Evolutionary conservation across 2,329 filamentous ascomycete genomes (phyloP).

Genomic region (Neofusicoccum parvum): DNA sequence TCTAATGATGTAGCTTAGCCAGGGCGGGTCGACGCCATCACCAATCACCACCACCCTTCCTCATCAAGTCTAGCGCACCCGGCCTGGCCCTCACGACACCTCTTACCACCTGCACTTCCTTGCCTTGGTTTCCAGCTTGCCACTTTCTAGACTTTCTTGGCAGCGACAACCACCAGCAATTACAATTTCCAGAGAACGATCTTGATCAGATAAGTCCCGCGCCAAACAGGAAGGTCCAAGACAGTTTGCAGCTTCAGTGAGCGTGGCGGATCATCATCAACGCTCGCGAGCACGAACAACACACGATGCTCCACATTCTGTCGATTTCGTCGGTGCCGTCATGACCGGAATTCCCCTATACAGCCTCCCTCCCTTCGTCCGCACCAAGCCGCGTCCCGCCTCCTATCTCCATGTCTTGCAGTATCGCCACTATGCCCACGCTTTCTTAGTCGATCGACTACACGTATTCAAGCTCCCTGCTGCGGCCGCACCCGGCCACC

Average conservation of each 20-base stretch:
- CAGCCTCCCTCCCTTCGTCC: neutral
- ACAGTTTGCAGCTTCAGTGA: neutral
- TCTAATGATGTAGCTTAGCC: neutral
- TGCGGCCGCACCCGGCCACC: neutral
- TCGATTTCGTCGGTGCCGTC: too few species aligned
- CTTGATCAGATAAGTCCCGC: neutral
- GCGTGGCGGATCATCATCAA: neutral
- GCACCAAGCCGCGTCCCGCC: neutral
- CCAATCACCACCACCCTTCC: neutral
- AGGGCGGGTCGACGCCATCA: too few species aligned
- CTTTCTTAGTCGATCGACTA: conserved; percentile 8
- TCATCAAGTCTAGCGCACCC: neutral
- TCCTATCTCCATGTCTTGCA: too few species aligned
- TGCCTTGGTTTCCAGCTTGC: neutral
- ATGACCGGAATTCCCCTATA: neutral
- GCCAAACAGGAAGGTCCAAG: neutral
- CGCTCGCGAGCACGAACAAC: neutral
- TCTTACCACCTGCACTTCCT: neutral
- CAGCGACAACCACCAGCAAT: neutral
- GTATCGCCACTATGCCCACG: neutral
- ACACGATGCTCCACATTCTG: too few species aligned
- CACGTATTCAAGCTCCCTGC: neutral
- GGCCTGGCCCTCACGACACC: neutral
- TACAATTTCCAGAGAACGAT: neutral
- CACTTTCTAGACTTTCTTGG: neutral